Conservation (phyloP, 129 eudicot species). For the Tagetes patula region DNA sequence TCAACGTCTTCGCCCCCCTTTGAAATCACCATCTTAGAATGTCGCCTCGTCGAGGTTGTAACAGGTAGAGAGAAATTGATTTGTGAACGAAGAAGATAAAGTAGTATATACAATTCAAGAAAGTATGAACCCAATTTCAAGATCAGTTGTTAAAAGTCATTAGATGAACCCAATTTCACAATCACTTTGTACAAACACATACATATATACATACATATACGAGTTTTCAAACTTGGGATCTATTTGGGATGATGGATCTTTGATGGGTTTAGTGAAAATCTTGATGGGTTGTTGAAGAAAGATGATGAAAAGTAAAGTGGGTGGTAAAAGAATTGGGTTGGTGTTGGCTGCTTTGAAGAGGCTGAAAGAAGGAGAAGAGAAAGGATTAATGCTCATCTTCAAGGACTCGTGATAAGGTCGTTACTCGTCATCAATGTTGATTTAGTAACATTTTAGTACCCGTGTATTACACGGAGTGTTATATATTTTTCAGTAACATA, state of each 20-base stretch:
- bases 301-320: slow-evolving; percentile 27
- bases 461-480: no score
- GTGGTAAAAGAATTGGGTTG: slow-evolving; percentile 38
- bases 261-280: slow-evolving; percentile 34
- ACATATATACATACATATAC: background rate
- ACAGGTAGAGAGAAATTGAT: no score
- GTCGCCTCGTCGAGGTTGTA: no score
- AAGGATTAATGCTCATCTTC: slow-evolving; percentile 85
- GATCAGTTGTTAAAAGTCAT: slow-evolving; percentile 36
- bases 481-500: no score
- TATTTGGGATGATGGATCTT: slow-evolving; percentile 24
- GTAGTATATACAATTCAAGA: slow-evolving; percentile 25
- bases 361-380: slow-evolving; percentile 96
- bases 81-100: no score
- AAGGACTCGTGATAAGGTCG: slow-evolving; percentile 85
- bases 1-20: no score
- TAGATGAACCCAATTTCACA: slow-evolving; percentile 31
- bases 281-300: slow-evolving; percentile 33
- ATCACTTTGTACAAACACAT: background rate
- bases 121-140: slow-evolving; percentile 44
- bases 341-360: slow-evolving; percentile 75
- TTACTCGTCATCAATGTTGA: slow-evolving; percentile 24
- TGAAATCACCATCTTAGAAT: no score
- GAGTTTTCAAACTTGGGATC: slow-evolving; percentile 32
- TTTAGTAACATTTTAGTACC: no score